Evolutionary conservation across 257 asterid genomes (phyloP).

Genomic region (Primulina eburnea): DNA sequence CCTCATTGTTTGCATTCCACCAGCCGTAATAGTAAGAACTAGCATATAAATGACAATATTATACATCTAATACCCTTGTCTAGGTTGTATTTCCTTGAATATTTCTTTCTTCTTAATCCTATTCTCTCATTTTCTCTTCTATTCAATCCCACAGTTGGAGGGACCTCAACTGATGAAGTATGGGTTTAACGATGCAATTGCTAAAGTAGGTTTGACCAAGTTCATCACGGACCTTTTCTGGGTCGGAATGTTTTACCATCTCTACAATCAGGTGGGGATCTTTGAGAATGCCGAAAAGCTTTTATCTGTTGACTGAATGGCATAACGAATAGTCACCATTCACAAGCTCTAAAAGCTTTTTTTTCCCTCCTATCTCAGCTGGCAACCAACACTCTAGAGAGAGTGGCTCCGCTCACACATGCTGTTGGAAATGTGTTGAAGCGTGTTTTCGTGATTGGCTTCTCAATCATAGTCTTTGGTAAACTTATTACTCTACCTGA

Average conservation of each 20-base stretch:
- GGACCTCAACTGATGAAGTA: slow-evolving; percentile 74
- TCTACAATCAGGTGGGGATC: slow-evolving; percentile 81
- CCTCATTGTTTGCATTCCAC: slow-evolving; percentile 81
- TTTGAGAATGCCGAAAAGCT: not conserved
- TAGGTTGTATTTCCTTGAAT: not conserved
- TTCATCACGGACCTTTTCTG: slow-evolving; percentile 86
- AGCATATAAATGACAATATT: not conserved
- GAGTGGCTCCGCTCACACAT: slow-evolving; percentile 98
- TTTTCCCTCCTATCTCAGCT: slow-evolving; percentile 41
- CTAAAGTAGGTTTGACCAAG: slow-evolving; percentile 85
- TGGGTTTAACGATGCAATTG: slow-evolving; percentile 85
- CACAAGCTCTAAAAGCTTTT: not conserved
- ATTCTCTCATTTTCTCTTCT: not conserved
- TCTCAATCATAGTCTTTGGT: slow-evolving; percentile 90
- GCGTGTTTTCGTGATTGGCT: slow-evolving; percentile 97
- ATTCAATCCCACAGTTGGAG: slow-evolving; percentile 49
- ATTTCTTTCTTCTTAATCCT: slow-evolving; percentile 5
- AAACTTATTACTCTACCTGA: slow-evolving; percentile 20
- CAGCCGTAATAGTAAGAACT: slow-evolving; percentile 64
- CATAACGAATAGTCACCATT: not conserved
- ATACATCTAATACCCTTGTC: not conserved
- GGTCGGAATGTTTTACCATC: slow-evolving; percentile 99
- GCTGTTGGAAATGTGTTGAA: slow-evolving; percentile 98
- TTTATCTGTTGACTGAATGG: not conserved
- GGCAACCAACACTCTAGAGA: slow-evolving; percentile 98